Base-by-base conservation (phyloP, 2,329 filamentous ascomycete genomes). In the Penicillium sp. region DNA sequence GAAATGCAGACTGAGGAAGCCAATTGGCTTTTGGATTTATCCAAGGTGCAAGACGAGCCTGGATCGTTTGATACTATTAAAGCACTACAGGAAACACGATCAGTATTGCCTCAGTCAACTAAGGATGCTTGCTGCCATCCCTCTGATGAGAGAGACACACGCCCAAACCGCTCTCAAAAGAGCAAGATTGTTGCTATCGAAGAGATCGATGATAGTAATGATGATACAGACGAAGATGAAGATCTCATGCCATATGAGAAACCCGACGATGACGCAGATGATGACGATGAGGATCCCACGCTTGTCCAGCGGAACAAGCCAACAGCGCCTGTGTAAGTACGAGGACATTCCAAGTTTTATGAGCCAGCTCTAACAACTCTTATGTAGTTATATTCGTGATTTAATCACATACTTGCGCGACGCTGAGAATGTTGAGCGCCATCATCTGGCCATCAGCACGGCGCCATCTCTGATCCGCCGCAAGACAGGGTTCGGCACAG, bases 261-360 rank as follows among this genome's bases (percentile, higher is more conserved):
- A 62, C 87, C 87, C 1, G 87, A 88, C 56, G 89, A 86, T 2
- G 93, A 98, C 52, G 78, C 81, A 0, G 87, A 94, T 59, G 93
- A 98, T 59, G 91, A 88, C 0, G 89, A 96, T 41, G 90, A 96
- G 25, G 94, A 98, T 54, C 84, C 93, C 4, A 94, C 89, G 0
- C 72, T 95, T 13, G 77, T 97, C 33, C 83, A 86, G 41, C 79
- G 90, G 10, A 83, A 93, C 64, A 96, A 93, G 54, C 79, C 84
- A 15, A 85, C 79, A 42, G 79, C 88, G 0, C 93, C 93, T 1
- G 89, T 98, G 58, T 76, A 68, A 60, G 70, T 68, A 10, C 19
- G 8, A 23, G 1, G 2, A 13, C 10, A 30, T 16, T 27, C 11
- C 11, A 27, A 27, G 25, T 4, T n/a, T n/a, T n/a, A 6, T 6